phyloP scores from a whole-genome alignment of 2,329 filamentous ascomycete genomes.

The Fusarium annulatum region DNA sequence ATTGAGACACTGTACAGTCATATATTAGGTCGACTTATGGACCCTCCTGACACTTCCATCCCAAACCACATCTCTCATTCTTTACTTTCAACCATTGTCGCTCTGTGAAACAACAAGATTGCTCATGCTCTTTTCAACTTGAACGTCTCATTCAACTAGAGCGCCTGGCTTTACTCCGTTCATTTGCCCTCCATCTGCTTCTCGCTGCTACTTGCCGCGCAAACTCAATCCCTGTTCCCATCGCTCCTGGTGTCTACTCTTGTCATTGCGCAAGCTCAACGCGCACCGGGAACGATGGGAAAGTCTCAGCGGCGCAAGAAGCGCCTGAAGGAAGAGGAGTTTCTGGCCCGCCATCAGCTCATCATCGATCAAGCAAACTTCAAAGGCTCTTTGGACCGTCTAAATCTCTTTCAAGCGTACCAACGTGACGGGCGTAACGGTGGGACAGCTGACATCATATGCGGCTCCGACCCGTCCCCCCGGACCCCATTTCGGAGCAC shows the following conservation, averaged over 20 bases:
- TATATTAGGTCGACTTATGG: no score
- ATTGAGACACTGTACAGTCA: no score
- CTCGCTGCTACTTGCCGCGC: background rate
- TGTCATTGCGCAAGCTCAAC: background rate
- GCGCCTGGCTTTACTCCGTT: background rate
- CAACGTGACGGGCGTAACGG: background rate
- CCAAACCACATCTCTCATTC: background rate
- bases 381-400: background rate
- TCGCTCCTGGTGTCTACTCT: background rate
- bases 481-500: background rate
- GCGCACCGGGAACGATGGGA: background rate
- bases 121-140: background rate
- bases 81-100: background rate
- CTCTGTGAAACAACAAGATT: background rate
- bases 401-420: background rate
- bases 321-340: background rate
- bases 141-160: no score
- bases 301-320: background rate
- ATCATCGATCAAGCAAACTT: constrained; percentile 3
- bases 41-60: no score
- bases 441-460: background rate
- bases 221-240: background rate
- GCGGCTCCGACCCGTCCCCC: background rate
- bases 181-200: background rate
- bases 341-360: background rate